Percentiles rank a stretch among this genome's conserved stretches.
Evolutionary conservation across 2,329 filamentous ascomycete species (phyloP).

Genomic region (Calonectria leucothoes): DNA sequence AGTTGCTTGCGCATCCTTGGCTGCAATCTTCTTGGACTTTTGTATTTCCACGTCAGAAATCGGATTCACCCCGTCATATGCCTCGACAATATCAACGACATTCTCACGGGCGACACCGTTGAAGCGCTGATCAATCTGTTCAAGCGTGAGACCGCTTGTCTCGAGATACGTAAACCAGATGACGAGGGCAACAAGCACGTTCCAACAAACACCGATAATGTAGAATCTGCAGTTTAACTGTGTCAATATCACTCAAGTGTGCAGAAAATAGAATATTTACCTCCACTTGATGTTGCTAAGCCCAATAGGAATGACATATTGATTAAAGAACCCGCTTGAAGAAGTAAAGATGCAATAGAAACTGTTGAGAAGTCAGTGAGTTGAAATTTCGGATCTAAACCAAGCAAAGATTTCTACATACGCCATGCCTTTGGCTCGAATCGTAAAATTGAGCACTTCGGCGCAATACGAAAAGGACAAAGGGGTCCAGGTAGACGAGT

Average conservation of each 20-base stretch:
- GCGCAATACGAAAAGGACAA: constrained; percentile 24
- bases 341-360: constrained; percentile 22
- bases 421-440: constrained; percentile 25
- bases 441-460: constrained; percentile 25
- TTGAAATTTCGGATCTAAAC: too few relatives aligned
- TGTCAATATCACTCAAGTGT: not conserved
- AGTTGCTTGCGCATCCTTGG: not conserved
- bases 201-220: constrained; percentile 22
- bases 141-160: constrained; percentile 22
- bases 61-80: constrained; percentile 14
- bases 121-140: constrained; percentile 27
- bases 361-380: not conserved
- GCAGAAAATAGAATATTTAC: not conserved
- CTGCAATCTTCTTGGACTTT: not conserved
- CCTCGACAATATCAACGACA: constrained; percentile 11
- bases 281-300: constrained; percentile 20
- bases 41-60: constrained; percentile 13
- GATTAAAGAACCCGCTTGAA: constrained; percentile 21
- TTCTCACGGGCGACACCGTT: constrained; percentile 23
- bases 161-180: constrained; percentile 24
- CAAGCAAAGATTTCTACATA: not conserved
- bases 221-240: constrained; percentile 2
- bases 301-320: constrained; percentile 24
- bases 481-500: constrained; percentile 25
- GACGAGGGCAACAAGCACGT: constrained; percentile 12